Evolutionary conservation across 768 basidiomycete species (phyloP).

Genomic region (Tricholoma matsutake): DNA sequence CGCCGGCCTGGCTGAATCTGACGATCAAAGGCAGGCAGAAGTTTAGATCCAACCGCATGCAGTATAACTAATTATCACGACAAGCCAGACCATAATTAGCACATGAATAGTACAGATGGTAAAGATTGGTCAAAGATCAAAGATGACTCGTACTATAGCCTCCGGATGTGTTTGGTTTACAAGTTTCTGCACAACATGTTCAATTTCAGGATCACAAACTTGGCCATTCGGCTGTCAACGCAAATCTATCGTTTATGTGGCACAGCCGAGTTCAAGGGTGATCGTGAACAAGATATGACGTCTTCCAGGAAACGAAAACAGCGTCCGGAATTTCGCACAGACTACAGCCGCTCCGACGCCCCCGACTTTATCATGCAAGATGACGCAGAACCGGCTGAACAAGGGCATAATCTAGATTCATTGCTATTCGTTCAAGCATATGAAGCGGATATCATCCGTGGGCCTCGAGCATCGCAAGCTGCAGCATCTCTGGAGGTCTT

Average conservation of each 20-base stretch:
- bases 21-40: too few species aligned
- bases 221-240: too few species aligned
- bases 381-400: background rate
- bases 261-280: background rate
- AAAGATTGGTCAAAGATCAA: too few species aligned
- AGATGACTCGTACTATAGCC: background rate
- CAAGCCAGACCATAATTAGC: too few species aligned
- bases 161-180: background rate
- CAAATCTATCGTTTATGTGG: background rate
- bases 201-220: too few species aligned
- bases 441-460: slow-evolving; percentile 70
- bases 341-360: background rate
- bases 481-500: slow-evolving; percentile 36
- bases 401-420: slow-evolving; percentile 19
- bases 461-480: slow-evolving; percentile 40
- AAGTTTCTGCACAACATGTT: background rate
- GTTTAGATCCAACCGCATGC: too few species aligned
- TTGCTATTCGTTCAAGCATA: slow-evolving; percentile 62
- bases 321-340: background rate
- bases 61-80: too few species aligned
- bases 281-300: slow-evolving; percentile 3
- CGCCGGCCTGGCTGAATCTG: background rate
- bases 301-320: slow-evolving; percentile 12
- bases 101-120: too few species aligned
- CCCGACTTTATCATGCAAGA: background rate